Evolutionary conservation across 164 flowering plant species (phyloP), one percentile per base, ranked within the genome.

Genomic region (Santalum album): DNA sequence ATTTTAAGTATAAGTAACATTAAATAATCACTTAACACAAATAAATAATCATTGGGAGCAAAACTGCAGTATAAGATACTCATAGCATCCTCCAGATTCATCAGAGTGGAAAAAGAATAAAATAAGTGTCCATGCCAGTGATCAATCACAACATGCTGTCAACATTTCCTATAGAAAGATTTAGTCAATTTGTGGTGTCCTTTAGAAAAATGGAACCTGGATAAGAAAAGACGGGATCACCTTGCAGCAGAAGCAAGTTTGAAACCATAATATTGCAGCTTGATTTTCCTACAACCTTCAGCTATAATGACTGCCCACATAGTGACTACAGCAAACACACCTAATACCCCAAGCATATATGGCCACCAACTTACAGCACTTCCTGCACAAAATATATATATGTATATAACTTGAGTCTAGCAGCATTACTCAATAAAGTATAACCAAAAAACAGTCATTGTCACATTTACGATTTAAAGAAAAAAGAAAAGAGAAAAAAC

Each of bases 241-340:
- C 99, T 87, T 49, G 88, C 67, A 54, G 87, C 66, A 56, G 97
- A 90, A 57, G 96, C 97, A 60, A 94, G 92, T 75, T 94, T 90
- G 64, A 94, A 90, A 24, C 84, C 97, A 74, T 94, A 94, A 57
- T 94, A 94, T 58, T 90, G 97, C 66, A 94, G 71, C 76, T 87
- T 90, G 65, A 90, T 69, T 71, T 90, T 90, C 78, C 99, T 74
- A 76, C 95, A 87, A 61, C 99, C 92, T 70, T 94, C 92, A 29
- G 97, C 87, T n/a, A 87, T 87, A 19, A 94, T 77, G 54, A 90
- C 96, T 2, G 97, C 95, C 86, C 82, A 85, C 97, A 94, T 90
- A 35, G 99, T 85, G 54, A 94, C 90, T 18, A 79, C 51, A 25
- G 80, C 81, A 65, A 89, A 94, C 63, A 83, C 64, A 50, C 85